These are phyloP conservation scores for Aspergillus ustus DNA, from an alignment of 2,329 filamentous ascomycete species.

Conservation along the genomic window DNA sequence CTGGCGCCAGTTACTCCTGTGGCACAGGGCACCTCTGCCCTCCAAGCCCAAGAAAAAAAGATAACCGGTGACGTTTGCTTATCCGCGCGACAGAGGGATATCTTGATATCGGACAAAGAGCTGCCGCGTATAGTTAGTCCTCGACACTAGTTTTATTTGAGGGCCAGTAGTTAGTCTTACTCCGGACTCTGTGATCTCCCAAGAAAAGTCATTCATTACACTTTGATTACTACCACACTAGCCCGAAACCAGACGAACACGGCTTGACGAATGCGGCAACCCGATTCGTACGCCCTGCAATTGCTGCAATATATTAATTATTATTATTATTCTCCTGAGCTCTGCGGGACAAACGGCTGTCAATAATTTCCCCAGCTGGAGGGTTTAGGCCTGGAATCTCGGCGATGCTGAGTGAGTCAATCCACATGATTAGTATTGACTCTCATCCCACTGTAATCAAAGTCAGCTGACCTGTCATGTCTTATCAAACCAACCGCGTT, in stretches of 20 bases:
- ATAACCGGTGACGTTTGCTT: neutral
- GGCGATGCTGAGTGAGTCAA: neutral
- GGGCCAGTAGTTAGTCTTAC: neutral
- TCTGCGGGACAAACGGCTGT: neutral
- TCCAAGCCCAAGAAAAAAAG: neutral
- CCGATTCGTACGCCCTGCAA: constrained; percentile 17
- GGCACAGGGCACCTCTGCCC: neutral
- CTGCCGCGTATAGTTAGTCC: neutral
- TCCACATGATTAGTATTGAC: neutral
- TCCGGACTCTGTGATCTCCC: neutral
- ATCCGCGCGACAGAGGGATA: neutral
- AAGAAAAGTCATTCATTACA: constrained; percentile 1
- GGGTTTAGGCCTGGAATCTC: neutral
- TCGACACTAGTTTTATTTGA: neutral
- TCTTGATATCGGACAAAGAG: neutral
- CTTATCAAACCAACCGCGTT: neutral
- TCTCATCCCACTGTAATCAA: neutral
- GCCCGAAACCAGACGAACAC: constrained; percentile 6
- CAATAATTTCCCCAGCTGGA: neutral
- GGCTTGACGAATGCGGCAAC: constrained; percentile 21
- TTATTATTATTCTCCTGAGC: neutral
- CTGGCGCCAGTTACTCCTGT: neutral
- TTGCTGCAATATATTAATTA: no score
- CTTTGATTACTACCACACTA: constrained; percentile 14
- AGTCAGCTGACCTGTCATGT: neutral